These are phyloP conservation scores for Moniliella sp. DNA, from an alignment of 1,284 basidiomycete species.

Conservation along the genomic window DNA sequence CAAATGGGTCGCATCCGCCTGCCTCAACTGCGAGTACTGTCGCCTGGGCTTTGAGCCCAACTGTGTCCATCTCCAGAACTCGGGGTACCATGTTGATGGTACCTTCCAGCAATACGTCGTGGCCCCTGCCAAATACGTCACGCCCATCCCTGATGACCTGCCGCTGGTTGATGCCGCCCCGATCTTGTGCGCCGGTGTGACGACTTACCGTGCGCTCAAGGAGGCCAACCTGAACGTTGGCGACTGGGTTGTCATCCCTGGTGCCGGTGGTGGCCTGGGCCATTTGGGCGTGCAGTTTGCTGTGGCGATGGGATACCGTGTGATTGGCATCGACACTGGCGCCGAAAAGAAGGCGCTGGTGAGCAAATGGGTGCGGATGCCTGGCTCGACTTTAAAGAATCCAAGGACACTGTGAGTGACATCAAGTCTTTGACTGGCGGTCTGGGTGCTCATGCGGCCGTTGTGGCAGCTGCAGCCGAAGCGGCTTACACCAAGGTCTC, in stretches of 20 bases:
- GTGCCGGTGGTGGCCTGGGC: conserved; percentile 48
- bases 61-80: conserved; percentile 7
- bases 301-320: conserved; percentile 39
- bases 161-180: too few species aligned
- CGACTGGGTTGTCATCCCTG: conserved; percentile 59
- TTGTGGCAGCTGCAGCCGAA: conserved; percentile 33
- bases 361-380: conserved; percentile 50
- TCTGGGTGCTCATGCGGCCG: conserved; percentile 50
- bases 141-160: conserved; percentile 34
- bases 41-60: conserved; percentile 49
- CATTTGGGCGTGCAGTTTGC: conserved; percentile 23
- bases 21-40: conserved; percentile 52
- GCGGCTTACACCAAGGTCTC: conserved; percentile 52
- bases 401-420: too few species aligned
- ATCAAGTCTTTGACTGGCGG: conserved; percentile 45
- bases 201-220: conserved; percentile 65
- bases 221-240: conserved; percentile 46
- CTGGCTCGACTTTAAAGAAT: conserved; percentile 57
- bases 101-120: conserved; percentile 52
- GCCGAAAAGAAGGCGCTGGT: conserved; percentile 52
- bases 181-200: conserved; percentile 56
- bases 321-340: conserved; percentile 60
- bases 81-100: conserved; percentile 50
- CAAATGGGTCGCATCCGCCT: conserved; percentile 45
- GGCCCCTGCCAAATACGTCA: conserved; percentile 49